Percentiles rank a stretch among this genome's conserved stretches.
These are phyloP conservation scores for Tolypocladium inflatum DNA, from an alignment of 2,329 filamentous ascomycete genomes.

Conservation along the genomic window DNA sequence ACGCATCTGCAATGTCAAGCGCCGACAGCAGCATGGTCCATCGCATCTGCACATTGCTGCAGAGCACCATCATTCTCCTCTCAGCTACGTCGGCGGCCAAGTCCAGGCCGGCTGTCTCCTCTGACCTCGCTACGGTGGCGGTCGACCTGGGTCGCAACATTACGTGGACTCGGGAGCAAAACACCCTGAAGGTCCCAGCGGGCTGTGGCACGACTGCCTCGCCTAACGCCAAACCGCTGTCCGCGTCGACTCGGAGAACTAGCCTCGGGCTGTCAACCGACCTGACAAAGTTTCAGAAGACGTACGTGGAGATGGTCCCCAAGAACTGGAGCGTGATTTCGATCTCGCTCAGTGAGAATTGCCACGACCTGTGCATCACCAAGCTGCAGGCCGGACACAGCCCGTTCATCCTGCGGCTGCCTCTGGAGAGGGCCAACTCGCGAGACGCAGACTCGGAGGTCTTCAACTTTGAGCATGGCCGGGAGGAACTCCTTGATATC, in stretches of 20 bases:
- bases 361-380: constrained; percentile 81
- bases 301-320: constrained; percentile 82
- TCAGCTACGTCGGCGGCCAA: constrained; percentile 48
- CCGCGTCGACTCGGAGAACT: constrained; percentile 20
- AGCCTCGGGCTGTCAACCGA: constrained; percentile 41
- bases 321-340: constrained; percentile 77
- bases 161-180: constrained; percentile 56
- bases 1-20: constrained; percentile 43
- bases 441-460: constrained; percentile 69
- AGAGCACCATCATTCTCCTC: constrained; percentile 55
- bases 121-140: constrained; percentile 51
- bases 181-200: constrained; percentile 37
- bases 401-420: constrained; percentile 81
- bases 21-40: constrained; percentile 52
- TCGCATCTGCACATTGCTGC: constrained; percentile 51
- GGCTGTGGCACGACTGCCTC: not conserved
- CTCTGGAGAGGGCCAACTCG: constrained; percentile 71
- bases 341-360: constrained; percentile 70
- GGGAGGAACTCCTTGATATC: constrained; percentile 71
- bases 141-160: constrained; percentile 63
- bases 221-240: constrained; percentile 16
- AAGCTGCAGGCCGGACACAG: constrained; percentile 65
- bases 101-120: constrained; percentile 35
- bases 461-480: constrained; percentile 76
- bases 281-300: constrained; percentile 58